Conservation (phyloP, 768 basidiomycete species). For the Rhizopogon rudus region DNA sequence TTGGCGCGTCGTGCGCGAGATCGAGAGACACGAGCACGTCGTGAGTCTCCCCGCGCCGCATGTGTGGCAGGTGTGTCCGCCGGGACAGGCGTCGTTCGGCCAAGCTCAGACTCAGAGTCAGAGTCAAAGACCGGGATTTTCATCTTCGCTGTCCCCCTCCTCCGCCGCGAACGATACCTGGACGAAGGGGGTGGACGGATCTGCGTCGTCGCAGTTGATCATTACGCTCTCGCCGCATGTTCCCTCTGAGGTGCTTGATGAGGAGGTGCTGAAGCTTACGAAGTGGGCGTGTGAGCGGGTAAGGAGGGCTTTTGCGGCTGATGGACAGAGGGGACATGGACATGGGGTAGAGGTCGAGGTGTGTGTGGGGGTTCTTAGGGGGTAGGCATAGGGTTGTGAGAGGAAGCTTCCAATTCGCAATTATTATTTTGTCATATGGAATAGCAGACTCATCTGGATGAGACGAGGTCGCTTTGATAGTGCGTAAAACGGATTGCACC, state of each 20-base stretch:
- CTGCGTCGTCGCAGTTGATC: conserved; percentile 44
- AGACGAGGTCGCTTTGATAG: not conserved
- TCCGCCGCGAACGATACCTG: not conserved
- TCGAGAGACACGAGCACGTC: conserved; percentile 82
- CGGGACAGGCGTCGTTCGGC: conserved; percentile 13
- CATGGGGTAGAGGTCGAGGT: conserved; percentile 50
- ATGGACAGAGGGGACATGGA: conserved; percentile 22
- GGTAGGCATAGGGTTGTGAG: conserved; percentile 19
- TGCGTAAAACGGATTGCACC: too few relatives aligned
- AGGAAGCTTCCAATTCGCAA: too few relatives aligned
- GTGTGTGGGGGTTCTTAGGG: conserved; percentile 69
- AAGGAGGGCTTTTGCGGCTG: conserved; percentile 43
- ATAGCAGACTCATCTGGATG: too few relatives aligned
- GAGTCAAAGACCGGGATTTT: not conserved
- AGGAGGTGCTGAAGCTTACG: conserved; percentile 67
- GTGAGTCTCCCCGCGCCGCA: conserved; percentile 81
- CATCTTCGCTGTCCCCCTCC: conserved; percentile 2
- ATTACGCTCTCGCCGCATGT: conserved; percentile 83
- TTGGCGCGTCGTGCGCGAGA: conserved; percentile 77
- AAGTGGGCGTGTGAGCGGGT: conserved; percentile 73
- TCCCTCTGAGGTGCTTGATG: conserved; percentile 56
- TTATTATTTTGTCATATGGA: too few relatives aligned
- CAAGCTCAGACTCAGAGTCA: conserved; percentile 5
- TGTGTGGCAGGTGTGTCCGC: conserved; percentile 79
- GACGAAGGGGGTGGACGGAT: not conserved